Percentiles rank a stretch among this genome's conserved stretches.
Conservation (phyloP, 345 rosid genomes). For the Citrus mangshanensis region DNA sequence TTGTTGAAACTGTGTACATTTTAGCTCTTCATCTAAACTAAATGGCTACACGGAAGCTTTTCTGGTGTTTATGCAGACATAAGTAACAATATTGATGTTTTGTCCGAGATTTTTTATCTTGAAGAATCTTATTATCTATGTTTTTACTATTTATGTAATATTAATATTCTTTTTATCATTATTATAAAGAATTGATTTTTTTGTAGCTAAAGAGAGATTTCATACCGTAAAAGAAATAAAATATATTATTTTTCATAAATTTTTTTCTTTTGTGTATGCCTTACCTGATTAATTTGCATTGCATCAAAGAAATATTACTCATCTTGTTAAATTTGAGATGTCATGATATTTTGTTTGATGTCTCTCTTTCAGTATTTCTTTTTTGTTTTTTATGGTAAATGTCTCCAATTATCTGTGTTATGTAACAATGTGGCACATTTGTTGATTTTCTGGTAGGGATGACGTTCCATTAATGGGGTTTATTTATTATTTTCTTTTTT, state of each 20-base stretch:
- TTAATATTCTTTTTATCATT: background rate
- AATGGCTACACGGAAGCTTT: background rate
- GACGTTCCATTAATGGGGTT: slow-evolving; percentile 2
- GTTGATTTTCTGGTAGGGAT: background rate
- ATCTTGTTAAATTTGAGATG: background rate
- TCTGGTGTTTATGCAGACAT: background rate
- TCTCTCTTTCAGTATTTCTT: background rate
- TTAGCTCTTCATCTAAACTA: background rate
- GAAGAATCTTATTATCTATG: background rate
- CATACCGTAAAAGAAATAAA: background rate
- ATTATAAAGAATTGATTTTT: background rate
- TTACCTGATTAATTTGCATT: background rate
- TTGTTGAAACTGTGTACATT: background rate
- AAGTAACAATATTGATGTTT: background rate
- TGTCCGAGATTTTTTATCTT: background rate
- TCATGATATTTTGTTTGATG: background rate
- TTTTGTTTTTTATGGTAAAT: background rate
- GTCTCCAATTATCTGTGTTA: background rate
- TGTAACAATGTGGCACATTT: background rate
- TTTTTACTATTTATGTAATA: background rate
- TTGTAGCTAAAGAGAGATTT: background rate
- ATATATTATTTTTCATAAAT: background rate
- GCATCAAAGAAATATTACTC: background rate
- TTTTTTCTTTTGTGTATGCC: background rate
- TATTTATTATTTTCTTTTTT: background rate